Evolutionary conservation across 2,329 filamentous ascomycete species (phyloP).

Genomic region (Grosmannia clavigera): DNA sequence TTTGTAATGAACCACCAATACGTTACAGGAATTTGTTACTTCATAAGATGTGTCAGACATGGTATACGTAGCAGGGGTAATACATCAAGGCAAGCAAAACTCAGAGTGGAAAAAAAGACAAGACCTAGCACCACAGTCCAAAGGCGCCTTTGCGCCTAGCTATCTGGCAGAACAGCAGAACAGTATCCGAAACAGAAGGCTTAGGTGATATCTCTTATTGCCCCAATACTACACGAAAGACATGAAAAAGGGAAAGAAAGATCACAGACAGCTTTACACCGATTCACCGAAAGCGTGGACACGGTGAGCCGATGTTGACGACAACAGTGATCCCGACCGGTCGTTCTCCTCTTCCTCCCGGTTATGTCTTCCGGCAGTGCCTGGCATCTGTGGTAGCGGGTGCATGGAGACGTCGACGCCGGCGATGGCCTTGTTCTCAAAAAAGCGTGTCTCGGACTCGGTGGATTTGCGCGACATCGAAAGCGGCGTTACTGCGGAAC

Average conservation of each 20-base stretch:
- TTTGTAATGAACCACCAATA: too few relatives aligned
- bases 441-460: not conserved
- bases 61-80: too few relatives aligned
- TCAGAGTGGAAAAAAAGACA: too few relatives aligned
- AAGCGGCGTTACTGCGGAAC: not conserved
- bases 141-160: too few relatives aligned
- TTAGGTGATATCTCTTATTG: too few relatives aligned
- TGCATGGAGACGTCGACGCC: not conserved
- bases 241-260: not conserved
- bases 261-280: not conserved
- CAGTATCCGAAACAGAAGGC: too few relatives aligned
- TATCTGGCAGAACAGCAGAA: too few relatives aligned
- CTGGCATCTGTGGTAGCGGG: not conserved
- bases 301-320: not conserved
- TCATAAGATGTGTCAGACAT: too few relatives aligned
- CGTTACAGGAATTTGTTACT: too few relatives aligned
- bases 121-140: too few relatives aligned
- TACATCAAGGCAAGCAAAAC: too few relatives aligned
- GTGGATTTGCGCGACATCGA: not conserved
- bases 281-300: not conserved
- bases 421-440: not conserved
- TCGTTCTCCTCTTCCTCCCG: not conserved
- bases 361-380: not conserved
- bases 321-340: not conserved
- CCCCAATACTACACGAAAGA: too few relatives aligned